These are phyloP conservation scores for Neurospora sp. DNA, from an alignment of 495 filamentous ascomycete species.

Conservation along the genomic window DNA sequence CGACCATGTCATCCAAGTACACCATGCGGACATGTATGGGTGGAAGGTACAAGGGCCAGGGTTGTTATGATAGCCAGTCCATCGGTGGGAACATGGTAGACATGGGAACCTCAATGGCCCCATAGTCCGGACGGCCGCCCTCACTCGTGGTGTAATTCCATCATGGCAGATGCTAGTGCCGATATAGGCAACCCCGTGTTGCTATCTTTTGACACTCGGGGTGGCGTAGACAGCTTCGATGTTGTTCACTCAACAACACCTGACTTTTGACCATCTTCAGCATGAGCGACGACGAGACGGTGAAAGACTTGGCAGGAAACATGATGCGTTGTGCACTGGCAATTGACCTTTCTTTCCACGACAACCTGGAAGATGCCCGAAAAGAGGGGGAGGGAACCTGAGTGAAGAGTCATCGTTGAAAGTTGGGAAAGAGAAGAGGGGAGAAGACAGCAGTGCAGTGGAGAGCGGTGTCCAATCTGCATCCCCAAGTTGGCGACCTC, in stretches of 20 bases:
- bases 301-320: background rate
- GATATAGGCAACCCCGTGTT: background rate
- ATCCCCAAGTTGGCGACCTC: background rate
- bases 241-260: background rate
- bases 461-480: background rate
- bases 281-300: background rate
- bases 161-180: background rate
- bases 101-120: background rate
- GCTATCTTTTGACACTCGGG: background rate
- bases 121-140: background rate
- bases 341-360: background rate
- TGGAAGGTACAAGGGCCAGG: background rate
- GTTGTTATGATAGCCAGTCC: background rate
- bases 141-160: background rate
- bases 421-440: background rate
- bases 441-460: background rate
- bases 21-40: slow-evolving; percentile 1
- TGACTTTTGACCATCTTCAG: background rate
- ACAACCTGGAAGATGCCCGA: background rate
- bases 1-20: slow-evolving; percentile 1
- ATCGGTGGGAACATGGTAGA: background rate
- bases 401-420: background rate
- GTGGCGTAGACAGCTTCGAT: background rate
- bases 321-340: background rate
- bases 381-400: background rate